Evolutionary conservation across 164 flowering plant species (phyloP), one percentile per base, ranked within the genome.

Genomic region (Stephania cephalantha): DNA sequence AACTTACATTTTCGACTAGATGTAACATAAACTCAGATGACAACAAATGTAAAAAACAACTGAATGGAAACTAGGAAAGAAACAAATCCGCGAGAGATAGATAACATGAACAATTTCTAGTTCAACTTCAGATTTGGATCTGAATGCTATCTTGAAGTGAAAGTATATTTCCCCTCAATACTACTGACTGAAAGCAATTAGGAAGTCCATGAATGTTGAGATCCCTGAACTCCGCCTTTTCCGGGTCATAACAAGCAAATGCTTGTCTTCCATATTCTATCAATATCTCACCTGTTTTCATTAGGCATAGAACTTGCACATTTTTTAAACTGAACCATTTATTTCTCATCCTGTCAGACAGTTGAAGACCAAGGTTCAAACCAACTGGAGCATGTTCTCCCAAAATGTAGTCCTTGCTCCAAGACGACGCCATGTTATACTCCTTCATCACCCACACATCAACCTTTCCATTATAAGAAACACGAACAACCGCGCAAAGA

Each of bases 371-470:
- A 18, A 66, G 74, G 25, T 79, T 73, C 67, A 82, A 18, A 1
- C 77, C 82, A 69, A 73, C 75, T 0, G 86, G 86, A 76, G 76
- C 58, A 22, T 85, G 67, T 5, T 76, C 31, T 29, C 80, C 77
- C 18, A 85, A 22, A 70, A 25, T 68, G 79, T 69, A 78, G 20
- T 79, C 70, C 29, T 84, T 85, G 0, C 18, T 50, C 88, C 88
- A 85, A 1, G 85, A 82, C 71, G 79, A 80, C 75, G 78, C 78
- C 73, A 72, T 84, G 44, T 74, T 69, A 42, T 83, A 83, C 11
- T 75, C 74, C 76, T 78, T 81, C 87, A 82, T 79, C 0, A 85
- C 80, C 88, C 88, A 85, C 5, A 85, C 69, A 61, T 81, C 83
- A 75, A 85, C 6, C 52, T 70, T 68, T 55, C 81, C 82, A 42